These are phyloP conservation scores for Wickerhamiella shivajii DNA, from an alignment of 805 yeast genomes.

Conservation along the genomic window DNA sequence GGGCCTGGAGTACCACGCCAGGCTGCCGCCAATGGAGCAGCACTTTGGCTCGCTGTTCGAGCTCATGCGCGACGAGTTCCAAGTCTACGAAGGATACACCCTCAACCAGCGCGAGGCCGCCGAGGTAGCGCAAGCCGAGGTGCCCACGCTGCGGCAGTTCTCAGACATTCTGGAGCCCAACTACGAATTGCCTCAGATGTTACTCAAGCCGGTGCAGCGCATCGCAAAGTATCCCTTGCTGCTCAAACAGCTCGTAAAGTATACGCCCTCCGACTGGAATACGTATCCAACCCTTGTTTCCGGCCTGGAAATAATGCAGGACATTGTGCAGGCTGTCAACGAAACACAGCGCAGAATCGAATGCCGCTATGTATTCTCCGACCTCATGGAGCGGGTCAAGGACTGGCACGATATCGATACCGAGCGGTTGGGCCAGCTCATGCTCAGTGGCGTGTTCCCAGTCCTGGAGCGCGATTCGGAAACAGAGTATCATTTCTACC, in stretches of 20 bases:
- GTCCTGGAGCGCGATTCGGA: slow-evolving; percentile 50
- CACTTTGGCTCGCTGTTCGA: slow-evolving; percentile 80
- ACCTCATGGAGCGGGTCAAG: slow-evolving; percentile 54
- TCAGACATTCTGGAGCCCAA: slow-evolving; percentile 61
- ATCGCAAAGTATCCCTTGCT: slow-evolving; percentile 89
- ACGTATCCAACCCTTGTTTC: slow-evolving; percentile 50
- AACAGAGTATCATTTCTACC: slow-evolving; percentile 75
- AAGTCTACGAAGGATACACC: slow-evolving; percentile 88
- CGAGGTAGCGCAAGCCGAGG: slow-evolving; percentile 55
- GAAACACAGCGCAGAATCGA: slow-evolving; percentile 90
- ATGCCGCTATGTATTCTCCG: slow-evolving; percentile 55
- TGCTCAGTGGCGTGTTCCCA: slow-evolving; percentile 53
- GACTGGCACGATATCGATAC: slow-evolving; percentile 89
- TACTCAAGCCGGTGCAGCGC: slow-evolving; percentile 90
- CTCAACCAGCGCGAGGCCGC: slow-evolving; percentile 78
- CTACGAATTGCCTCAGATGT: slow-evolving; percentile 75
- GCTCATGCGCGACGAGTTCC: slow-evolving; percentile 74
- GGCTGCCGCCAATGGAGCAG: slow-evolving; percentile 59
- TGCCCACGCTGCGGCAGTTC: slow-evolving; percentile 37
- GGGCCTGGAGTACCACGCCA: slow-evolving; percentile 77
- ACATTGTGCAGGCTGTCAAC: slow-evolving; percentile 75
- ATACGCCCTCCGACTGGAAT: slow-evolving; percentile 38
- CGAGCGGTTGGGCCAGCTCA: slow-evolving; percentile 68
- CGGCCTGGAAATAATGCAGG: slow-evolving; percentile 63
- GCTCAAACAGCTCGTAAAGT: slow-evolving; percentile 52